phyloP scores from a whole-genome alignment of 2,329 filamentous ascomycete species.

The Pestalotiopsis sp. region DNA sequence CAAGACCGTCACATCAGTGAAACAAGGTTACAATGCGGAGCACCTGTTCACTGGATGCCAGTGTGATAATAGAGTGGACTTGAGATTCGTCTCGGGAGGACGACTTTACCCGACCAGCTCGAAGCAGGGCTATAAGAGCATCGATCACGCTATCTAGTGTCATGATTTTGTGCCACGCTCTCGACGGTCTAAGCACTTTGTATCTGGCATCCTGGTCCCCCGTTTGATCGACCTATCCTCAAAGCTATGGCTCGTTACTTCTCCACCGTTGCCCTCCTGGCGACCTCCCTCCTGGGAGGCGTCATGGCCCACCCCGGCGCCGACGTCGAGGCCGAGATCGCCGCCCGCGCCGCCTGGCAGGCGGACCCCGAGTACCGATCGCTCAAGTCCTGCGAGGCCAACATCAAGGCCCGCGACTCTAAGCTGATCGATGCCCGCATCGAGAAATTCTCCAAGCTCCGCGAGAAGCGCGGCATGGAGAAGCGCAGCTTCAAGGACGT shows the following conservation, averaged over 20 bases:
- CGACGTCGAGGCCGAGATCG: conserved; percentile 48
- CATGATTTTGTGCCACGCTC: not conserved
- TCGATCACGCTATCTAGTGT: not conserved
- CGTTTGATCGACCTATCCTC: not conserved
- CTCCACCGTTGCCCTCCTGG: conserved; percentile 9
- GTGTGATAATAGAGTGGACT: not conserved
- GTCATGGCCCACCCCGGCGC: conserved; percentile 49
- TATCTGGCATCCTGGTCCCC: not conserved
- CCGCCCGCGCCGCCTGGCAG: conserved; percentile 50
- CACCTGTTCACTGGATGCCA: not conserved
- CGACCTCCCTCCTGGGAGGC: conserved; percentile 8
- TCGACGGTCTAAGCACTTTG: not conserved
- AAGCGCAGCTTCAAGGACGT: conserved; percentile 36
- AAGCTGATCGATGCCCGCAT: conserved; percentile 4
- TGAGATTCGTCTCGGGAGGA: not conserved
- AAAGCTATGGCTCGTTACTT: conserved; percentile 11
- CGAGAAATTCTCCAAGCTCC: conserved; percentile 10
- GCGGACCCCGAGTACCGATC: conserved; percentile 20
- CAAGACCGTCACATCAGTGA: not conserved
- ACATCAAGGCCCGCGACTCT: conserved; percentile 11
- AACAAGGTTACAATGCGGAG: not conserved
- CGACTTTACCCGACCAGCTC: not conserved
- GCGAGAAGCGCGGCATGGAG: conserved; percentile 14
- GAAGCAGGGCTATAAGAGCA: conserved; percentile 1
- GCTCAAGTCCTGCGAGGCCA: conserved; percentile 5